Evolutionary conservation across 2,329 filamentous ascomycete genomes (phyloP).

Genomic region (Aspergillus novofumigatus): DNA sequence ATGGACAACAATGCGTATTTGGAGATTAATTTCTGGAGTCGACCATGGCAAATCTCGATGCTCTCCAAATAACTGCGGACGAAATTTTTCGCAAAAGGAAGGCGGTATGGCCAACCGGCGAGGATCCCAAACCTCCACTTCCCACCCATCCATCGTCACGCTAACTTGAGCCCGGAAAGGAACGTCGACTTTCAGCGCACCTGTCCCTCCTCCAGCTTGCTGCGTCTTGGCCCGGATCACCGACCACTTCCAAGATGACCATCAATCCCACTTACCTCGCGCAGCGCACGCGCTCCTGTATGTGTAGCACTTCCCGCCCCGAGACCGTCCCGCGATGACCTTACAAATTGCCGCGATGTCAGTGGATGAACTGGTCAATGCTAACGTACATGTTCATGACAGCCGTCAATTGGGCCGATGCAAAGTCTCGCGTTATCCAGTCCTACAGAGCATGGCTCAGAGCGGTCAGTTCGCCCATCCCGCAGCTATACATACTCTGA

Average conservation of each 20-base stretch:
- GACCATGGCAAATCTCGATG: conserved; percentile 9
- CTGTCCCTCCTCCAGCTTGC: conserved; percentile 9
- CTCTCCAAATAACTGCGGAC: conserved; percentile 11
- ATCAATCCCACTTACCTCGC: conserved; percentile 93
- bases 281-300: conserved; percentile 73
- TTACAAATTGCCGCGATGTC: conserved; percentile 19
- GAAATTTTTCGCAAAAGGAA: conserved; percentile 36
- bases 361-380: conserved; percentile 16
- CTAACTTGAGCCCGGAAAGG: conserved; percentile 21
- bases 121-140: conserved; percentile 4
- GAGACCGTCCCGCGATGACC: conserved; percentile 16
- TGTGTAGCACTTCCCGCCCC: conserved; percentile 32
- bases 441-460: conserved; percentile 95
- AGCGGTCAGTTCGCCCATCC: conserved; percentile 64
- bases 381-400: conserved; percentile 26
- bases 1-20: conserved; percentile 4
- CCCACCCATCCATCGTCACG: conserved; percentile 20
- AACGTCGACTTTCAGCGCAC: conserved; percentile 17
- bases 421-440: conserved; percentile 77
- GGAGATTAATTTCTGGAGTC: neutral
- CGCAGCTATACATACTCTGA: conserved; percentile 6
- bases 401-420: conserved; percentile 89
- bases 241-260: conserved; percentile 57
- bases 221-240: neutral
- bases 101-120: conserved; percentile 27